Conservation (phyloP, 2,329 filamentous ascomycete species). For the Byssochlamys sp. region DNA sequence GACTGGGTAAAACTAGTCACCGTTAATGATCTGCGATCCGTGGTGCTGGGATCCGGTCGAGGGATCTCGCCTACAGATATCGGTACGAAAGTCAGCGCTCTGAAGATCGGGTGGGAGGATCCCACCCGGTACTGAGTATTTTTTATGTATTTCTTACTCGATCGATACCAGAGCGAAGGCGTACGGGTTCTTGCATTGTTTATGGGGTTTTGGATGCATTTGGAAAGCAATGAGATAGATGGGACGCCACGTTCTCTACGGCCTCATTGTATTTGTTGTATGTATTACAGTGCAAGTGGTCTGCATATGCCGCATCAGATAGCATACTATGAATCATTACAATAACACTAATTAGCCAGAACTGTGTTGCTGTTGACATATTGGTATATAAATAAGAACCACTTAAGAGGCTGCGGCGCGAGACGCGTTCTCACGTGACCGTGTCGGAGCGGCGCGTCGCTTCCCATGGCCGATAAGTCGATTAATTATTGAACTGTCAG, state of each 20-base stretch:
- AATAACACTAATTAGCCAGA: background rate
- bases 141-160: background rate
- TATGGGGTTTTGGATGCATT: background rate
- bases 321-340: background rate
- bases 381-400: background rate
- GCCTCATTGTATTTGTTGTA: background rate
- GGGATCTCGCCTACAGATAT: slow-evolving; percentile 29
- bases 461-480: slow-evolving; percentile 4
- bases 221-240: background rate
- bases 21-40: slow-evolving; percentile 35
- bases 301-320: background rate
- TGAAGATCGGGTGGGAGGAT: slow-evolving; percentile 18
- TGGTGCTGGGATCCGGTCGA: slow-evolving; percentile 37
- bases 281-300: background rate
- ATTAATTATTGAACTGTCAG: background rate
- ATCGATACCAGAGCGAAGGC: background rate
- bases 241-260: background rate
- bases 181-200: background rate
- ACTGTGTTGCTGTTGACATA: background rate
- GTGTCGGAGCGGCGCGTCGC: slow-evolving; percentile 16
- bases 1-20: slow-evolving; percentile 42
- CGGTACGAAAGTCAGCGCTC: slow-evolving; percentile 19
- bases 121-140: background rate
- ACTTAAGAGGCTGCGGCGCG: slow-evolving; percentile 14
- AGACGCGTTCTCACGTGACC: slow-evolving; percentile 28